Evolutionary conservation across 257 asterid genomes (phyloP).

Genomic region (Euphrasia confusa): DNA sequence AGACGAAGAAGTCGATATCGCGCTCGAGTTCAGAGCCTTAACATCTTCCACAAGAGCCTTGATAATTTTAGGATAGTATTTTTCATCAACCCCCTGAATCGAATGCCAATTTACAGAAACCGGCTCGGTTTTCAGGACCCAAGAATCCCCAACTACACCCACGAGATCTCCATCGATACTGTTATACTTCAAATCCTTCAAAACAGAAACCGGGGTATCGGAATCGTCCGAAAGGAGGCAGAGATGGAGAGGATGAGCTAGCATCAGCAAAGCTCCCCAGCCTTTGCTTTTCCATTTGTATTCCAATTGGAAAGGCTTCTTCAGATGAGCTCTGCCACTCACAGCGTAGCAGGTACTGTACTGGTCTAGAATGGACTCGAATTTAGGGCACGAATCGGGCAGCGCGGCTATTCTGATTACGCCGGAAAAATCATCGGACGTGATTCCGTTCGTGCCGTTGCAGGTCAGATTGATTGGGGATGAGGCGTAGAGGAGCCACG

Average conservation of each 20-base stretch:
- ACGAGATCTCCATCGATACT: constrained; percentile 90
- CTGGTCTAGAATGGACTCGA: constrained; percentile 53
- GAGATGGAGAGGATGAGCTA: constrained; percentile 93
- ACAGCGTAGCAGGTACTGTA: constrained; percentile 74
- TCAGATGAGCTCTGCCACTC: constrained; percentile 58
- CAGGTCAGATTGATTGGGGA: constrained; percentile 50
- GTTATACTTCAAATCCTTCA: constrained; percentile 62
- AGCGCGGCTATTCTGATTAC: constrained; percentile 63
- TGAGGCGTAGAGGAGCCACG: constrained; percentile 77
- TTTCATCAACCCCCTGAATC: constrained; percentile 59
- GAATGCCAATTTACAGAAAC: constrained; percentile 90
- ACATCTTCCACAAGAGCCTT: constrained; percentile 65
- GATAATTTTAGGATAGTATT: constrained; percentile 43
- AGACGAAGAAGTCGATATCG: constrained; percentile 60
- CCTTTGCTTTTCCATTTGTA: constrained; percentile 87
- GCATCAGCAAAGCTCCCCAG: constrained; percentile 84
- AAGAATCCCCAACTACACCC: constrained; percentile 85
- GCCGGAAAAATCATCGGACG: constrained; percentile 57
- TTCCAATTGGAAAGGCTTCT: constrained; percentile 62
- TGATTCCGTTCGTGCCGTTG: constrained; percentile 41
- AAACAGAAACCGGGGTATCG: constrained; percentile 40
- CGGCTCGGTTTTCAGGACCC: constrained; percentile 73
- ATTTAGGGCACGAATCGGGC: constrained; percentile 44
- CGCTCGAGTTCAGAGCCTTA: constrained; percentile 39
- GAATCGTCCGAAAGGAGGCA: constrained; percentile 44